Evolutionary conservation across 257 asterid genomes (phyloP).

Genomic region (Solanum rostratum): DNA sequence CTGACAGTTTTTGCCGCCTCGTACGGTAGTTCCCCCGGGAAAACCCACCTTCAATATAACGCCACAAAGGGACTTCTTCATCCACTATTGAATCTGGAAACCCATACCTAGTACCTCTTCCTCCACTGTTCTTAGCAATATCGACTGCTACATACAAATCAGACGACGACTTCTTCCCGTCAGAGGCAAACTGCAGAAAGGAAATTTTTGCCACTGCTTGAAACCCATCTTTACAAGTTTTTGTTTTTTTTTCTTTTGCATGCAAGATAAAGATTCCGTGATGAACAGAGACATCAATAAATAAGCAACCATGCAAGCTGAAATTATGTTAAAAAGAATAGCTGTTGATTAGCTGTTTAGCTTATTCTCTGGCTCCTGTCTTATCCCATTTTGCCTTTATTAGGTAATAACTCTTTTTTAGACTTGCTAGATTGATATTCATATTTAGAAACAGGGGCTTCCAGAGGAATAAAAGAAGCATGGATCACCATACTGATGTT

Average conservation of each 20-base stretch:
- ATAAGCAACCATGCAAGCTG: neutral
- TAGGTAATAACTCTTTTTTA: neutral
- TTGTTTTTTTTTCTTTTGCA: neutral
- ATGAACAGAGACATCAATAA: neutral
- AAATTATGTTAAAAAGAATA: neutral
- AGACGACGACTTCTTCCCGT: slow-evolving; percentile 66
- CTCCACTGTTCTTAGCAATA: slow-evolving; percentile 6
- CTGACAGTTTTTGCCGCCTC: slow-evolving; percentile 57
- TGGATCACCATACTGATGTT: neutral
- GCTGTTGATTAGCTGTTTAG: neutral
- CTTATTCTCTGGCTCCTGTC: neutral
- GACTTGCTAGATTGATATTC: neutral
- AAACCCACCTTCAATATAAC: too few relatives aligned
- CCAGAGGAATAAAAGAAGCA: neutral
- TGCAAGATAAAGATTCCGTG: neutral
- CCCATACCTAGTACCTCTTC: slow-evolving; percentile 10
- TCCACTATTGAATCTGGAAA: slow-evolving; percentile 22
- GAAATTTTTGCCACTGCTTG: too few relatives aligned
- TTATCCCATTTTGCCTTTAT: neutral
- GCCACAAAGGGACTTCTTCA: slow-evolving; percentile 65
- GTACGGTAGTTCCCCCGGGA: too few relatives aligned
- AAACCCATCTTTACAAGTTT: neutral
- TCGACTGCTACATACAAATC: slow-evolving; percentile 41
- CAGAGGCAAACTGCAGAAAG: neutral
- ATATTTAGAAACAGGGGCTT: neutral